Percentiles rank a stretch among this genome's conserved stretches.
Conservation (phyloP, 768 basidiomycete genomes). For the Leucosporidium scottii region DNA sequence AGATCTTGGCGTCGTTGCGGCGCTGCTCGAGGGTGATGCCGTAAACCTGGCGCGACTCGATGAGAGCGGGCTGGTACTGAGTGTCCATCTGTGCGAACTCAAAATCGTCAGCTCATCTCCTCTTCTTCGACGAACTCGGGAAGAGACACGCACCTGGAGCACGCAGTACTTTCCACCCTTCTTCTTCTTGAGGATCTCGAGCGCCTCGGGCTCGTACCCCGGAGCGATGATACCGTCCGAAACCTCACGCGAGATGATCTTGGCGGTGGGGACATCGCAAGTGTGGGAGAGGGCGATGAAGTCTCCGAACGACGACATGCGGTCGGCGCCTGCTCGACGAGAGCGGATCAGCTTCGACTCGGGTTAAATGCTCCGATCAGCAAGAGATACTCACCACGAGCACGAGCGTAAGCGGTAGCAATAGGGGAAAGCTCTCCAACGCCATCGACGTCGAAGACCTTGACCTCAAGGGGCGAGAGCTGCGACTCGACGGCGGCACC, state of each 20-base stretch:
- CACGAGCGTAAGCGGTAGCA: constrained; percentile 89
- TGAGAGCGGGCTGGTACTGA: constrained; percentile 62
- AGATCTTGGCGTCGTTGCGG: constrained; percentile 83
- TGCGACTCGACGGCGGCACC: constrained; percentile 78
- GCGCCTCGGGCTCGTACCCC: constrained; percentile 76
- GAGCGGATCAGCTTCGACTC: not conserved
- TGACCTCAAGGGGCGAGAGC: constrained; percentile 74
- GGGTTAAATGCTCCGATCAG: not conserved
- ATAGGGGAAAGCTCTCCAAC: constrained; percentile 80
- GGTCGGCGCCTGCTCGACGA: constrained; percentile 65
- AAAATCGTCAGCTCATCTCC: not conserved
- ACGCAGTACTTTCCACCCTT: constrained; percentile 99
- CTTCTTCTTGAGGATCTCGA: constrained; percentile 88
- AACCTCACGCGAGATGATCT: constrained; percentile 96
- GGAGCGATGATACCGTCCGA: constrained; percentile 98
- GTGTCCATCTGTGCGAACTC: constrained; percentile 67
- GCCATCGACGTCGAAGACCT: constrained; percentile 94
- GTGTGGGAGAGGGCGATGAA: constrained; percentile 91
- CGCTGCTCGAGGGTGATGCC: constrained; percentile 84
- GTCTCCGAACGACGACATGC: constrained; percentile 99
- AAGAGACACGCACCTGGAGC: constrained; percentile 63
- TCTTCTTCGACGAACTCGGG: not conserved
- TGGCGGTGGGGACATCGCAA: constrained; percentile 89
- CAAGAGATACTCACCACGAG: constrained; percentile 58
- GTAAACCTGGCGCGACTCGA: constrained; percentile 93